Conservation (phyloP, 805 yeast species). For the Kurtzmaniella fragi region DNA sequence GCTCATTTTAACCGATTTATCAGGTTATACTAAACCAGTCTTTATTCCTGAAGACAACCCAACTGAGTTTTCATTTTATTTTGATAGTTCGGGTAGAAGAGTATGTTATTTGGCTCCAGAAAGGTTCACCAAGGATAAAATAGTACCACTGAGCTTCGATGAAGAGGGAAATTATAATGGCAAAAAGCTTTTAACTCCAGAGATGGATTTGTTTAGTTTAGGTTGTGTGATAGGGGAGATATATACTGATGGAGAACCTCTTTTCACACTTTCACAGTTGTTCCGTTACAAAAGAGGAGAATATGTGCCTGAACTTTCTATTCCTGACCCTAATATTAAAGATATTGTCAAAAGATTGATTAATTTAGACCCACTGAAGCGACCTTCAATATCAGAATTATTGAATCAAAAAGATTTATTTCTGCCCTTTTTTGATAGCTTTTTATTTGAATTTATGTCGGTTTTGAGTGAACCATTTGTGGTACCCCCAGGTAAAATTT, state of each 20-base stretch:
- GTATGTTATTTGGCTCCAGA: slow-evolving; percentile 94
- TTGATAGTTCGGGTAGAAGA: slow-evolving; percentile 84
- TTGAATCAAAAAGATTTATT: slow-evolving; percentile 52
- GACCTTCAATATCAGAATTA: slow-evolving; percentile 48
- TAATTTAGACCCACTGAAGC: slow-evolving; percentile 51
- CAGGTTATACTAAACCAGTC: slow-evolving; percentile 72
- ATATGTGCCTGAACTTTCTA: slow-evolving; percentile 56
- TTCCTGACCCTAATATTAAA: slow-evolving; percentile 44
- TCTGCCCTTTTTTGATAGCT: slow-evolving; percentile 65
- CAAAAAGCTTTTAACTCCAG: slow-evolving; percentile 37
- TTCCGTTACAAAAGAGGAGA: slow-evolving; percentile 76
- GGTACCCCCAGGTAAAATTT: slow-evolving; percentile 10
- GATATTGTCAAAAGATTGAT: slow-evolving; percentile 62
- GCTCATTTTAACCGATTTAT: slow-evolving; percentile 77
- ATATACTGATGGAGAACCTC: slow-evolving; percentile 78
- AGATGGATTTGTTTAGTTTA: slow-evolving; percentile 77
- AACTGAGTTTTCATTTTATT: slow-evolving; percentile 83
- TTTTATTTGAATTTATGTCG: slow-evolving; percentile 61
- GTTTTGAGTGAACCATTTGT: slow-evolving; percentile 17
- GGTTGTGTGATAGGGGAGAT: slow-evolving; percentile 92
- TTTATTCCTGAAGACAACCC: slow-evolving; percentile 91
- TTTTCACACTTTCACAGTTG: slow-evolving; percentile 81
- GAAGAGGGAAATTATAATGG: slow-evolving; percentile 20
- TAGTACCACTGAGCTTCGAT: slow-evolving; percentile 12
- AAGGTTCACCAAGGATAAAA: slow-evolving; percentile 43